Conservation (phyloP, 805 yeast species). For the Myxozyma kluyveri region DNA sequence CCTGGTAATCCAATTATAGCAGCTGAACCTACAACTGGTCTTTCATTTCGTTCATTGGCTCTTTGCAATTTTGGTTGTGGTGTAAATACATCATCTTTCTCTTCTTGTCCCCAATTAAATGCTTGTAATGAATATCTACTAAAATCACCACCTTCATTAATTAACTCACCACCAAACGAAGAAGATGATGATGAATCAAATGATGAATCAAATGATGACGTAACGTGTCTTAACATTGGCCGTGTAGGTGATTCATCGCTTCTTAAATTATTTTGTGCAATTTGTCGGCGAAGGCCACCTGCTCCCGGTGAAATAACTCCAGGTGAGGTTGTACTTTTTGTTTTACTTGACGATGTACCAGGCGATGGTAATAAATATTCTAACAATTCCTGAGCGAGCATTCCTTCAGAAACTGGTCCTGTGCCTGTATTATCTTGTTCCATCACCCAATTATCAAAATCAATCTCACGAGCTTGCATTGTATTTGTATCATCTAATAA, state of each 20-base stretch:
- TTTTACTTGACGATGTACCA: background rate
- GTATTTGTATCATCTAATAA: too few relatives aligned
- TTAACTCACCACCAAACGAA: background rate
- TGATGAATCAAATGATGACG: too few relatives aligned
- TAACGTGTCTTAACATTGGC: background rate
- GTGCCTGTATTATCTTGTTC: too few relatives aligned
- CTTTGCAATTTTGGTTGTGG: too few relatives aligned
- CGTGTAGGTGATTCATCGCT: background rate
- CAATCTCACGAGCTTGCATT: too few relatives aligned
- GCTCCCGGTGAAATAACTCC: too few relatives aligned
- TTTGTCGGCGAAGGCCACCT: conserved; percentile 7
- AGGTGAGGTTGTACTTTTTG: too few relatives aligned
- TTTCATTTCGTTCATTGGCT: too few relatives aligned
- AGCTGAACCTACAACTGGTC: background rate
- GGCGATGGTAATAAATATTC: background rate
- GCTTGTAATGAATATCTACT: background rate
- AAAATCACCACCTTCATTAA: conserved; percentile 3
- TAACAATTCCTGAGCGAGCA: background rate
- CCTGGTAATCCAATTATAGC: conserved; percentile 23
- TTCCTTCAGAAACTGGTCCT: background rate
- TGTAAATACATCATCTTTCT: background rate
- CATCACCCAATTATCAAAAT: too few relatives aligned
- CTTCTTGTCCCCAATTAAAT: background rate
- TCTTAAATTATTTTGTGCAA: conserved; percentile 1
- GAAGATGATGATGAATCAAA: conserved; percentile 9